Evolutionary conservation across 1,284 basidiomycete species (phyloP), one percentile per base, ranked within the genome.

Genomic region (Ustilago vetiveriae): DNA sequence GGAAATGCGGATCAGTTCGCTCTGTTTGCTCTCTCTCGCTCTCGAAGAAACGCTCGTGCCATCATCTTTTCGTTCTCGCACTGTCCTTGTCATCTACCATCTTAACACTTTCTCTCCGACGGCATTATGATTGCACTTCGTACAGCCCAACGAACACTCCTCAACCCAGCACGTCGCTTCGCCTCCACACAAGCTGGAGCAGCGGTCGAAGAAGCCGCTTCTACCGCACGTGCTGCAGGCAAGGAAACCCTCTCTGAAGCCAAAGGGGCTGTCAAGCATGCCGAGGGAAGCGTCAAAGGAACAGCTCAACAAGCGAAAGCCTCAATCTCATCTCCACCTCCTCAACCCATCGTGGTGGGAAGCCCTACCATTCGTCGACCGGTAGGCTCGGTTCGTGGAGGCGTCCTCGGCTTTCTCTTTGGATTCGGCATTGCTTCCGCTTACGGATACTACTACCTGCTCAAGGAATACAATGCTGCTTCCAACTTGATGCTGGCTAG

Each of bases 401-500:
- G 69, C 11, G 47, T 95, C 54, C 86, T 94, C 24, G 93, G 93
- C 0, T 95, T 95, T 81, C 83, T 94, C 39, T 88, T 93, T 75
- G 92, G 92, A 0, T 94, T 94, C 84, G 92, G 92, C 6, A 82
- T 92, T 37, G 83, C 84, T 7, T 83, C 91, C 2, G 89, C 90
- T 0, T 88, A 90, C 76, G 92, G 92, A 41, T 90, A 92, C 43
- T 94, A 92, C 82, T 89, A 92, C 80, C 85, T 96, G 23, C 84
- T 94, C 47, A 90, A 94, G 72, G 93, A 95, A 84, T 94, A 93
- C 83, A 92, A 92, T 82, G 85, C 87, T 46, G 92, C 93, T 8
- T 91, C 90, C 6, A 89, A 89, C 23, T 87, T 90, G 24, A 84
- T 95, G 57, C 89, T 94, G 80, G 88, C 90, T 17, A 92, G 90